phyloP scores from a whole-genome alignment of 2,329 filamentous ascomycete species.

The Arthrobotrys pseudoclavata region DNA sequence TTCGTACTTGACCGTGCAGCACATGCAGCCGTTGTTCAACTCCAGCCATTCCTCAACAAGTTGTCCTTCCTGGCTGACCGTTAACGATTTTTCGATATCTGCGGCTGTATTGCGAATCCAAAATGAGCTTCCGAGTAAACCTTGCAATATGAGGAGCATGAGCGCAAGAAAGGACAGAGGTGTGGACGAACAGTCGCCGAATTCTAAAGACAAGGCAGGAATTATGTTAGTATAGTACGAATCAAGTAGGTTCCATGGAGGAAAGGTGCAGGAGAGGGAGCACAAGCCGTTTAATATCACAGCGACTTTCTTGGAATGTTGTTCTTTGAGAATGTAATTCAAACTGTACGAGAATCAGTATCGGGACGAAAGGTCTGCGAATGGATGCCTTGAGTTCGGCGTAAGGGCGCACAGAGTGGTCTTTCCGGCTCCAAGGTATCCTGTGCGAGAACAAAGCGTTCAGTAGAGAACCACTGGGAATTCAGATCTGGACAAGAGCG shows the following conservation, averaged over 20 bases:
- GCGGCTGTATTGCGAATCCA: conserved; percentile 72
- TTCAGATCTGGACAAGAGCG: background rate
- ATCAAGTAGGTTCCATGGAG: background rate
- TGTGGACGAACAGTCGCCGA: conserved; percentile 77
- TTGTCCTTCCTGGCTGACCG: conserved; percentile 85
- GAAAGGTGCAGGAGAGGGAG: background rate
- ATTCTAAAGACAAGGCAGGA: conserved; percentile 71
- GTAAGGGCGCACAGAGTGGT: conserved; percentile 75
- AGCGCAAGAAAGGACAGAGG: conserved; percentile 38
- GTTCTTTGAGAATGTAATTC: conserved; percentile 94
- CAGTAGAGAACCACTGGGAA: conserved; percentile 39
- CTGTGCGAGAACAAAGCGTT: conserved; percentile 68
- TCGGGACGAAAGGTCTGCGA: background rate
- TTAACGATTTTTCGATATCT: conserved; percentile 96
- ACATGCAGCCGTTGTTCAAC: conserved; percentile 93
- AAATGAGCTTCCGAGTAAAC: conserved; percentile 43
- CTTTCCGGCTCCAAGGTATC: conserved; percentile 95
- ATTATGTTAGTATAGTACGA: background rate
- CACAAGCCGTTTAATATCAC: conserved; percentile 89
- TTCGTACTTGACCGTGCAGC: conserved; percentile 90
- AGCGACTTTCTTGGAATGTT: conserved; percentile 97
- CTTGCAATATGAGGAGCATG: conserved; percentile 15
- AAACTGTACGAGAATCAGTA: conserved; percentile 66
- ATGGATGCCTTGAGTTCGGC: background rate
- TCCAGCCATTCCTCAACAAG: conserved; percentile 95